A percentile compares a stretch with the other conserved stretches of the same genome.
phyloP scores from a whole-genome alignment of 352 stramenopile species.

The Phytophthora pistaciae region DNA sequence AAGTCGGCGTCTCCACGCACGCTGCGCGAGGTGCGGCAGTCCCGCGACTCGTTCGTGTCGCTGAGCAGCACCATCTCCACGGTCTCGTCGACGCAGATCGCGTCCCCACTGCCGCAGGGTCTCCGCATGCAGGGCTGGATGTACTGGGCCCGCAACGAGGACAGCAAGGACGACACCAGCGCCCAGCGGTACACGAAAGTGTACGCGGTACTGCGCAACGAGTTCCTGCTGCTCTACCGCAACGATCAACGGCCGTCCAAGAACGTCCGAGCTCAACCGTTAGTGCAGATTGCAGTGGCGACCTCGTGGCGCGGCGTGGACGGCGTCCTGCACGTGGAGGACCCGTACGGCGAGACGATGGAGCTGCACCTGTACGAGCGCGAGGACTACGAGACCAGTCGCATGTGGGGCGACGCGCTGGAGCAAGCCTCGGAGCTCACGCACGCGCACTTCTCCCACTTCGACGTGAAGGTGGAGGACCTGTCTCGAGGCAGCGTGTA shows the following conservation, averaged over 20 bases:
- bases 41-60: constrained; percentile 32
- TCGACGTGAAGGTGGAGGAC: constrained; percentile 70
- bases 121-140: constrained; percentile 70
- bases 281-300: constrained; percentile 77
- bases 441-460: constrained; percentile 64
- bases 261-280: constrained; percentile 40
- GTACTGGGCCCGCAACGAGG: constrained; percentile 68
- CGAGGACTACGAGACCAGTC: constrained; percentile 33
- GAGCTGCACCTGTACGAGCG: constrained; percentile 79
- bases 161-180: constrained; percentile 26
- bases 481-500: constrained; percentile 74
- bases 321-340: constrained; percentile 59
- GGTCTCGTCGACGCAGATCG: constrained; percentile 25
- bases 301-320: constrained; percentile 53
- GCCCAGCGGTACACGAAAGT: constrained; percentile 75
- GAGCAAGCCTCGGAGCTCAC: constrained; percentile 70
- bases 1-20: constrained; percentile 8
- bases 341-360: constrained; percentile 77
- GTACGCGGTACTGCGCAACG: constrained; percentile 71
- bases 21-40: constrained; percentile 27
- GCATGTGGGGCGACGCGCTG: constrained; percentile 57
- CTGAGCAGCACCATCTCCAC: constrained; percentile 36
- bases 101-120: constrained; percentile 45
- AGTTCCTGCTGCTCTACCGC: constrained; percentile 73
- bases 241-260: constrained; percentile 55